Percentiles rank a stretch among this genome's conserved stretches.
These are phyloP conservation scores for Phytophthora vignae DNA, from an alignment of 352 stramenopile genomes.

Conservation along the genomic window DNA sequence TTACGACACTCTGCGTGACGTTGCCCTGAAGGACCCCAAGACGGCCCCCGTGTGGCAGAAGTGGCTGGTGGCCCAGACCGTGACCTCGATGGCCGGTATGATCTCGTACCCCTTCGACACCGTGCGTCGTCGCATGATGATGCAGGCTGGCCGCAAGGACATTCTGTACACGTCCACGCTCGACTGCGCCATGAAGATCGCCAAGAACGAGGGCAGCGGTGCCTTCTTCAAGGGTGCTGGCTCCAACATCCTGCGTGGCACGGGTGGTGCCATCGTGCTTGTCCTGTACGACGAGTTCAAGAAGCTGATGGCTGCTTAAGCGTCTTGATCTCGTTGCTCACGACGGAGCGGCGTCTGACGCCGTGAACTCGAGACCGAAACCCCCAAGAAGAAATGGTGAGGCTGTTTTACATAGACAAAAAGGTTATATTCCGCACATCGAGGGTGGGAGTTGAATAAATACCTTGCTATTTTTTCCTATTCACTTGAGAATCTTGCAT, in stretches of 20 bases:
- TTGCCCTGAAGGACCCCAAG: constrained; percentile 85
- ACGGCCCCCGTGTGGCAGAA: constrained; percentile 90
- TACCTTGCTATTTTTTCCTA: constrained; percentile 43
- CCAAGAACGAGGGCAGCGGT: constrained; percentile 94
- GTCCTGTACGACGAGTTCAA: constrained; percentile 99
- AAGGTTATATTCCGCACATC: constrained; percentile 50
- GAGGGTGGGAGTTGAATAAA: constrained; percentile 47
- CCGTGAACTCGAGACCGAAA: constrained; percentile 31
- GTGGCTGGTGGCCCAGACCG: constrained; percentile 92
- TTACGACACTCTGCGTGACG: constrained; percentile 97
- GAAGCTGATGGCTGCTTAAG: constrained; percentile 72
- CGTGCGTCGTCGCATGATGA: constrained; percentile 96
- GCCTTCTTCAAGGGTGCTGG: constrained; percentile 99
- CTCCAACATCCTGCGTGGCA: constrained; percentile 99
- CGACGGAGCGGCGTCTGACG: constrained; percentile 15
- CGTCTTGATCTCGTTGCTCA: constrained; percentile 23
- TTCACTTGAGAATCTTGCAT: background rate
- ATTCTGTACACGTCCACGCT: constrained; percentile 98
- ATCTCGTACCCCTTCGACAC: constrained; percentile 98
- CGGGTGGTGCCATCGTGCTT: constrained; percentile 98
- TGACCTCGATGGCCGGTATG: constrained; percentile 93
- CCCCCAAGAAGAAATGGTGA: constrained; percentile 41
- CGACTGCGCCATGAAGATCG: constrained; percentile 98
- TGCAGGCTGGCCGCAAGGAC: constrained; percentile 97
- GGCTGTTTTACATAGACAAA: constrained; percentile 60